phyloP scores from a whole-genome alignment of 2,329 filamentous ascomycete genomes.

The Aotearoamyces nothofagi region DNA sequence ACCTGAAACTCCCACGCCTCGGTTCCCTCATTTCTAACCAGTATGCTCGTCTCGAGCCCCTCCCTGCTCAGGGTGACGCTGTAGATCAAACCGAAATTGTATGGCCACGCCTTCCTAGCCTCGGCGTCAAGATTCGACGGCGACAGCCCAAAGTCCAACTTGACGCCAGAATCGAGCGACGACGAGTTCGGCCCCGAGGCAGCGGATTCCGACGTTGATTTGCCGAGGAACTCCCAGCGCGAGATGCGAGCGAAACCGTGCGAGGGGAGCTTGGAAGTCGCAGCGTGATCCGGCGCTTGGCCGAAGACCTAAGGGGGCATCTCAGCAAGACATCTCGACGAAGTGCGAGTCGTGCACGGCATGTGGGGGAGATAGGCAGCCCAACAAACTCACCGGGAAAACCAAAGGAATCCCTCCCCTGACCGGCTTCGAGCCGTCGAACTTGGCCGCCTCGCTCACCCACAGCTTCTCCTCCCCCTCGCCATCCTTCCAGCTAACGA shows the following conservation, averaged over 20 bases:
- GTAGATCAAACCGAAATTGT: slow-evolving; percentile 82
- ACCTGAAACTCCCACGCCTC: slow-evolving; percentile 82
- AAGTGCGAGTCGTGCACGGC: too few species aligned
- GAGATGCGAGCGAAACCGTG: slow-evolving; percentile 89
- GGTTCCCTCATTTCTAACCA: slow-evolving; percentile 77
- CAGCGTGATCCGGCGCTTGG: slow-evolving; percentile 57
- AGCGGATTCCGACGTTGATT: slow-evolving; percentile 53
- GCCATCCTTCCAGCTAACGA: slow-evolving; percentile 83
- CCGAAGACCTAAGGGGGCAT: slow-evolving; percentile 59
- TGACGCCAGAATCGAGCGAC: slow-evolving; percentile 50
- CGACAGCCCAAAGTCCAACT: slow-evolving; percentile 90
- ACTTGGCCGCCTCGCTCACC: slow-evolving; percentile 61
- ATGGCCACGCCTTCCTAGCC: slow-evolving; percentile 62
- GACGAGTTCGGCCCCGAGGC: slow-evolving; percentile 22
- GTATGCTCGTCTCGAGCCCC: slow-evolving; percentile 64
- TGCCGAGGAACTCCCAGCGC: slow-evolving; percentile 88
- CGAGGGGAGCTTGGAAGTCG: slow-evolving; percentile 70
- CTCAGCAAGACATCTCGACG: background rate
- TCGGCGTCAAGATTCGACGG: slow-evolving; percentile 54
- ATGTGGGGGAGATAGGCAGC: background rate
- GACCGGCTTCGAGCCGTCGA: slow-evolving; percentile 82
- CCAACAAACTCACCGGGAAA: slow-evolving; percentile 55
- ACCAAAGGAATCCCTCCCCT: slow-evolving; percentile 85
- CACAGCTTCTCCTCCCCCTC: slow-evolving; percentile 72
- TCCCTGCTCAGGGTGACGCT: slow-evolving; percentile 71